Evolutionary conservation across 371 early-diverging fungal genomes (phyloP).

Genomic region (Umbelopsis sp.): DNA sequence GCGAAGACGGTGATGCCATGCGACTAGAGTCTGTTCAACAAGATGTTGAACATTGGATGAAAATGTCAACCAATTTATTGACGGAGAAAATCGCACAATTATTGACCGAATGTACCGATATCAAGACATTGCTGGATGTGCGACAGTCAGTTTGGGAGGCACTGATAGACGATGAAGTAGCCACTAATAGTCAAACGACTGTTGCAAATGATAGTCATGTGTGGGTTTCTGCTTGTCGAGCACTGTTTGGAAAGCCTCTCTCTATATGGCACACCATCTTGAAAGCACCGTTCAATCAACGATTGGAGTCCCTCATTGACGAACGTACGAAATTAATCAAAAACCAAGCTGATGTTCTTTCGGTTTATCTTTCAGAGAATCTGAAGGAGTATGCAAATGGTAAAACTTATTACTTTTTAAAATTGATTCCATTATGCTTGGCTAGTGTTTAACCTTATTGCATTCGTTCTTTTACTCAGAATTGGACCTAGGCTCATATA

Average conservation of each 20-base stretch:
- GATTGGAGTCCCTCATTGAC: not conserved
- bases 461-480: not conserved
- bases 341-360: not conserved
- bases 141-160: not conserved
- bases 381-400: not conserved
- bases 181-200: not conserved
- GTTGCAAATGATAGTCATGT: not conserved
- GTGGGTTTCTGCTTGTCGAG: not conserved
- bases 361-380: not conserved
- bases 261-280: conserved; percentile 11
- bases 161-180: not conserved
- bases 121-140: conserved; percentile 4
- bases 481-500: not conserved
- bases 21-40: not conserved
- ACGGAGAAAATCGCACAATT: not conserved
- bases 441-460: not conserved
- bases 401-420: too few species aligned
- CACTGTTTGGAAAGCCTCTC: conserved; percentile 3
- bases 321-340: not conserved
- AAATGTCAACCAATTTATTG: not conserved
- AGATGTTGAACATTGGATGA: not conserved
- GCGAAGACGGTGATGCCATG: not conserved
- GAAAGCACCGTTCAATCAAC: conserved; percentile 4
- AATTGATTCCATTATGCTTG: too few species aligned
- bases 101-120: conserved; percentile 1